Conservation (phyloP, 352 stramenopile species). For the Phytopythium cucurbitacearum region DNA sequence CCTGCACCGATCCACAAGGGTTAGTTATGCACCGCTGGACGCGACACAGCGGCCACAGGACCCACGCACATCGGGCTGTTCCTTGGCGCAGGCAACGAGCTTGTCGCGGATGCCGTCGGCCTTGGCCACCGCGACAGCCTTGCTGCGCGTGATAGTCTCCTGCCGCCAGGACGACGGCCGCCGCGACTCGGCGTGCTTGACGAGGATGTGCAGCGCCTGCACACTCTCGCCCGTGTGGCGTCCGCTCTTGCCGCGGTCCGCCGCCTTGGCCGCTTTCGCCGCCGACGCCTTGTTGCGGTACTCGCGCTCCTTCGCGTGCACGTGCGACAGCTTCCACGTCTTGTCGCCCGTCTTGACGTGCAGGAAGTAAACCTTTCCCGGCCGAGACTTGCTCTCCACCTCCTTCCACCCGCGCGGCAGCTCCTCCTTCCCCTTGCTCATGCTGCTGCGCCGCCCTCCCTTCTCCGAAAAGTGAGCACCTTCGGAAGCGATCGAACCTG, state of each 20-base stretch:
- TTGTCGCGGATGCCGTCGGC: slow-evolving; percentile 79
- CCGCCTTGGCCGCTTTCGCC: slow-evolving; percentile 21
- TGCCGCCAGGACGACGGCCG: slow-evolving; percentile 86
- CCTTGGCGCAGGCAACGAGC: slow-evolving; percentile 62
- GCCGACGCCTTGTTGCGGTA: slow-evolving; percentile 43
- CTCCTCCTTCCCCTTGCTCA: slow-evolving; percentile 48
- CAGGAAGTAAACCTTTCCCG: slow-evolving; percentile 81
- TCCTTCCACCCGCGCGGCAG: slow-evolving; percentile 83
- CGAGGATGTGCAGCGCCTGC: slow-evolving; percentile 83
- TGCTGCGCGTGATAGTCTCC: slow-evolving; percentile 84
- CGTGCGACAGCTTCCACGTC: slow-evolving; percentile 84
- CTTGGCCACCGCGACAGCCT: slow-evolving; percentile 78
- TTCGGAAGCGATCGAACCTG: no score
- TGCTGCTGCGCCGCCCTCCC: slow-evolving; percentile 6
- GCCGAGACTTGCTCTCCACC: slow-evolving; percentile 85
- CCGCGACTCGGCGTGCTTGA: slow-evolving; percentile 83
- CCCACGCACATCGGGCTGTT: slow-evolving; percentile 50
- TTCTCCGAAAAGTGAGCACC: not conserved
- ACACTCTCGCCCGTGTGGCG: slow-evolving; percentile 20
- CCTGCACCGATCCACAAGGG: not conserved
- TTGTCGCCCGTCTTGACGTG: slow-evolving; percentile 84
- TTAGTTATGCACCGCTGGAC: not conserved
- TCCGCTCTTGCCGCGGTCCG: slow-evolving; percentile 21
- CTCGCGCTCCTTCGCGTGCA: slow-evolving; percentile 80
- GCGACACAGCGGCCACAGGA: not conserved